Evolutionary conservation across 2,329 filamentous ascomycete species (phyloP).

Genomic region (Trichoderma breve): DNA sequence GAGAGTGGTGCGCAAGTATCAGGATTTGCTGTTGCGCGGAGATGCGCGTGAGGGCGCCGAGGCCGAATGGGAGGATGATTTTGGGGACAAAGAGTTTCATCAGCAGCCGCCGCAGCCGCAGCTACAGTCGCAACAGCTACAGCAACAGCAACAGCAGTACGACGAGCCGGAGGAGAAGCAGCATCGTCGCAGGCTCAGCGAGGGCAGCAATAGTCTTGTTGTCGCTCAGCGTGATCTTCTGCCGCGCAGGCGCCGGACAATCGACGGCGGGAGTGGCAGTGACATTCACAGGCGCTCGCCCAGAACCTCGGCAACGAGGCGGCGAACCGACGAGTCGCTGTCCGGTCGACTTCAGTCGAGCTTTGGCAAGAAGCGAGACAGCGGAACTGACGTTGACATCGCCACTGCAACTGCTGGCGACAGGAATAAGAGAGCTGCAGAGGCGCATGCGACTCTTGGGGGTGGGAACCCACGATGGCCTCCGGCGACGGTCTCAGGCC

Average conservation of each 20-base stretch:
- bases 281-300: conserved; percentile 7
- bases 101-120: not conserved
- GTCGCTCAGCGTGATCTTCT: not conserved
- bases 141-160: not conserved
- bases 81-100: not conserved
- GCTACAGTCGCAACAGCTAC: not conserved
- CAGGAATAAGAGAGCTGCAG: not conserved
- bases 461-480: conserved; percentile 50
- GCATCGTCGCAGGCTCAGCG: conserved; percentile 9
- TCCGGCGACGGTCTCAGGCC: conserved; percentile 47
- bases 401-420: not conserved
- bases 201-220: conserved; percentile 16
- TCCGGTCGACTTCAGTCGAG: conserved; percentile 3
- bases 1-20: conserved; percentile 19
- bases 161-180: not conserved
- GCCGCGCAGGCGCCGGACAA: conserved; percentile 12
- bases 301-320: conserved; percentile 12
- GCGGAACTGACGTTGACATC: not conserved
- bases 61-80: conserved; percentile 10
- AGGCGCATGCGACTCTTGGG: not conserved
- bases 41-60: conserved; percentile 11
- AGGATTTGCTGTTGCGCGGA: conserved; percentile 11
- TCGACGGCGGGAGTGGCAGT: conserved; percentile 6
- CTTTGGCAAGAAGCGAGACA: not conserved
- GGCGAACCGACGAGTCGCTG: conserved; percentile 12